These are phyloP conservation scores for Trichoderma virens DNA, from an alignment of 495 filamentous ascomycete species.

Conservation along the genomic window DNA sequence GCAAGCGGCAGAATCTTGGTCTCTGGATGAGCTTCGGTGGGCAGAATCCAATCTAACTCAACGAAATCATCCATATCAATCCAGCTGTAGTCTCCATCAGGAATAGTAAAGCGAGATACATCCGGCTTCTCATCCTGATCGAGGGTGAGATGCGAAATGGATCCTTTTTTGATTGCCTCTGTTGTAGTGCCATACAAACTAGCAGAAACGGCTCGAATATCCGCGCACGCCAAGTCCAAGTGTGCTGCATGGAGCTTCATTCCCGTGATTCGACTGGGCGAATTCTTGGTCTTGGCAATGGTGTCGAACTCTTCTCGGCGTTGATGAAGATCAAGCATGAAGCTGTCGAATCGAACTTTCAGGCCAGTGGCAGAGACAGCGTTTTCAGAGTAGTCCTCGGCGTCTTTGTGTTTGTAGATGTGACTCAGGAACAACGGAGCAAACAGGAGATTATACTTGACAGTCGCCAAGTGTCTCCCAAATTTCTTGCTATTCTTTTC, in stretches of 20 bases:
- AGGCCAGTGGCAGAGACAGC: conserved; percentile 85
- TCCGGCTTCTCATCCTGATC: conserved; percentile 50
- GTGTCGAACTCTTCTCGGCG: conserved; percentile 85
- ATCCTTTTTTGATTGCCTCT: conserved; percentile 63
- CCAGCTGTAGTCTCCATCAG: conserved; percentile 90
- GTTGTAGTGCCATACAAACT: conserved; percentile 71
- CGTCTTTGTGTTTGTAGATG: conserved; percentile 97
- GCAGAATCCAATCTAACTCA: conserved; percentile 91
- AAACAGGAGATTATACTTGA: conserved; percentile 92
- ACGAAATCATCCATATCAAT: conserved; percentile 99
- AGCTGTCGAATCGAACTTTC: conserved; percentile 87
- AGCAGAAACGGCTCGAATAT: conserved; percentile 89
- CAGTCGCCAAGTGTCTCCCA: conserved; percentile 87
- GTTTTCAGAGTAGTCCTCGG: conserved; percentile 73
- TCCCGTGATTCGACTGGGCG: conserved; percentile 62
- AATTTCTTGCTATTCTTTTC: conserved; percentile 99
- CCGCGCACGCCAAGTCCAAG: conserved; percentile 83
- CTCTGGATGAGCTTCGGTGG: conserved; percentile 81
- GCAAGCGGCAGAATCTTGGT: conserved; percentile 89
- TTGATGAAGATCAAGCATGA: conserved; percentile 94
- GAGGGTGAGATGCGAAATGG: conserved; percentile 36
- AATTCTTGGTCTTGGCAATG: conserved; percentile 60
- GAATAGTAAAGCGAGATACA: conserved; percentile 85
- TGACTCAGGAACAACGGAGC: conserved; percentile 92
- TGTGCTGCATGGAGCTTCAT: conserved; percentile 95